Percentiles rank a stretch among this genome's conserved stretches.
phyloP scores from a whole-genome alignment of 345 rosid species.

The Euphorbia tirucalli region DNA sequence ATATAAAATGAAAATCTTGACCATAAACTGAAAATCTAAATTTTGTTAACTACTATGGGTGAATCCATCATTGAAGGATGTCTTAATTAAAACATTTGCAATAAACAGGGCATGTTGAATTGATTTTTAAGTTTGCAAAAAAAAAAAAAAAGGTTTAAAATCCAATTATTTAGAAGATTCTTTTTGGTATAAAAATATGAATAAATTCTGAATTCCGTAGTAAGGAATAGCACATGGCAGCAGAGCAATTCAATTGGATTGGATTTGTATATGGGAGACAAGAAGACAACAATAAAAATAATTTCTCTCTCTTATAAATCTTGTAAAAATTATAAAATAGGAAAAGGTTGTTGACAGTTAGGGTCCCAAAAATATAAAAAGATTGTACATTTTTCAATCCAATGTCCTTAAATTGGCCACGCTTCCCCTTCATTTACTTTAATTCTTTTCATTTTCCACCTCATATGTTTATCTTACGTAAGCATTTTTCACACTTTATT shows the following conservation, averaged over 20 bases:
- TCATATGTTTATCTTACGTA: no score
- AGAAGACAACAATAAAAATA: slow-evolving; percentile 11
- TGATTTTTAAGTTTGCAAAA: no score
- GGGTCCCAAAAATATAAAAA: not conserved
- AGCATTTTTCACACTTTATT: no score
- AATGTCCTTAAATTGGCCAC: not conserved
- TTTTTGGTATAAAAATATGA: not conserved
- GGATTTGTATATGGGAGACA: slow-evolving; percentile 9
- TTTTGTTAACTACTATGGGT: no score
- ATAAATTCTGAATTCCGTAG: slow-evolving; percentile 8
- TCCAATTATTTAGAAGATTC: not conserved
- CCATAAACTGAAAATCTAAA: no score
- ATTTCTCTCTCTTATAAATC: not conserved
- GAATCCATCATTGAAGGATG: no score
- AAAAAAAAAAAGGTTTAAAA: not conserved
- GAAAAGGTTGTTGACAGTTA: not conserved
- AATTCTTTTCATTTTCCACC: no score
- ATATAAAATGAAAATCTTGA: no score
- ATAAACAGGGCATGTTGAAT: not conserved
- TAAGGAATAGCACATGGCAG: slow-evolving; percentile 13
- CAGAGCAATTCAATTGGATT: not conserved
- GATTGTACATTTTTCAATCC: not conserved
- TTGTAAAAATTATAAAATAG: no score
- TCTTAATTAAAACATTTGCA: no score
- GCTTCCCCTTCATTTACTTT: no score